A percentile compares a stretch with the other conserved stretches of the same genome.
These are phyloP conservation scores for Clitopilus passeckerianus DNA, from an alignment of 768 basidiomycete genomes.

Conservation along the genomic window DNA sequence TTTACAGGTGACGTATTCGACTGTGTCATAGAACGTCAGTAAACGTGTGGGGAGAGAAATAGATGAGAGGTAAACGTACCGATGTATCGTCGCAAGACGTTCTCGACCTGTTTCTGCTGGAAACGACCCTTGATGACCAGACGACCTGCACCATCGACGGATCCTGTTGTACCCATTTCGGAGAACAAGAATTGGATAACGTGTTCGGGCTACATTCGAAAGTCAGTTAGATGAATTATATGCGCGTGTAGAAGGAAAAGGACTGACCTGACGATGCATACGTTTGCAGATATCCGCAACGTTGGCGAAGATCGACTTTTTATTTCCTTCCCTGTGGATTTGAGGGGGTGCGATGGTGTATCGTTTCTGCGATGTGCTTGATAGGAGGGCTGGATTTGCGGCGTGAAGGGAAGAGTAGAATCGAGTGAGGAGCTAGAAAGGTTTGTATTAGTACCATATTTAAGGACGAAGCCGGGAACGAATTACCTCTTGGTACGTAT, in stretches of 20 bases:
- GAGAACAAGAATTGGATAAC: slow-evolving; percentile 96
- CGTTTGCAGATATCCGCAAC: slow-evolving; percentile 96
- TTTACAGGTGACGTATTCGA: slow-evolving; percentile 99
- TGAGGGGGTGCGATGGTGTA: slow-evolving; percentile 97
- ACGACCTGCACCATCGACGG: slow-evolving; percentile 86
- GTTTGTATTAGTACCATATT: slow-evolving; percentile 1
- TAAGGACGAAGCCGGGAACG: not conserved
- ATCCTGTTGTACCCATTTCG: slow-evolving; percentile 97
- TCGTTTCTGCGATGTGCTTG: slow-evolving; percentile 78
- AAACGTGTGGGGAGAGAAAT: not conserved
- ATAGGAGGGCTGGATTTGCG: slow-evolving; percentile 88
- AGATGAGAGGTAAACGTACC: slow-evolving; percentile 49
- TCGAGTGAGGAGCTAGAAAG: slow-evolving; percentile 78
- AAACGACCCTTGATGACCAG: slow-evolving; percentile 97
- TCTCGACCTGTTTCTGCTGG: slow-evolving; percentile 98
- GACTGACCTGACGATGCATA: slow-evolving; percentile 83
- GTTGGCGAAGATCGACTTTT: slow-evolving; percentile 96
- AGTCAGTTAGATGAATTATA: not conserved
- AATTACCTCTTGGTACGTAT: slow-evolving; percentile 90
- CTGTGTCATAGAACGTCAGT: slow-evolving; percentile 30
- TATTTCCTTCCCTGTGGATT: slow-evolving; percentile 92
- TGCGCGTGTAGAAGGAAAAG: not conserved
- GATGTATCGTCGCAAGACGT: slow-evolving; percentile 93
- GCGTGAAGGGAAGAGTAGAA: slow-evolving; percentile 91
- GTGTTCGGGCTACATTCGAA: slow-evolving; percentile 72